Percentiles rank a stretch among this genome's conserved stretches.
phyloP scores from a whole-genome alignment of 2,329 filamentous ascomycete genomes.

The Cryphonectria naterciae region DNA sequence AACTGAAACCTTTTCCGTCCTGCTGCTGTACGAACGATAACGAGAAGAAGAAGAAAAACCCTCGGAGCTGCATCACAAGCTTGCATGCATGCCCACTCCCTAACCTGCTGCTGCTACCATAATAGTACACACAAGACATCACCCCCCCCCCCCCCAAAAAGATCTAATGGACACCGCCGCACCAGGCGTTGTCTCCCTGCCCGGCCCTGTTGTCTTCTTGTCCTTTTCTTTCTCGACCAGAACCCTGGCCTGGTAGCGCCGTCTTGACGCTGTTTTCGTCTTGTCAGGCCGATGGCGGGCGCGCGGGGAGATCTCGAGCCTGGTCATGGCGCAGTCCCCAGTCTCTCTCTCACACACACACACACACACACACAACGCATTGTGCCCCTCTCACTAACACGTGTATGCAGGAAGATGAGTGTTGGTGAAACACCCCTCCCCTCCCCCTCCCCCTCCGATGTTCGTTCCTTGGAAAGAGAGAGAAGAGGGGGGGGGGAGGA shows the following conservation, averaged over 20 bases:
- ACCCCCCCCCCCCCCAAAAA: too few relatives aligned
- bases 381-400: too few relatives aligned
- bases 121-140: background rate
- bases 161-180: background rate
- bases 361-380: background rate
- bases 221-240: too few relatives aligned
- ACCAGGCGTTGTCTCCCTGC: background rate
- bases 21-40: background rate
- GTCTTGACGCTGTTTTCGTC: background rate
- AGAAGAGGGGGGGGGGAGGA: background rate
- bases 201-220: too few relatives aligned
- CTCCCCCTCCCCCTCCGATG: too few relatives aligned
- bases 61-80: background rate
- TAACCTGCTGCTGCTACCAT: background rate
- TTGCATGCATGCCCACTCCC: background rate
- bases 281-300: slow-evolving; percentile 18
- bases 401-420: too few relatives aligned
- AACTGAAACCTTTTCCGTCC: background rate
- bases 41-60: too few relatives aligned
- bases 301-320: slow-evolving; percentile 19
- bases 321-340: background rate
- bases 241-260: slow-evolving; percentile 14
- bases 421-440: too few relatives aligned
- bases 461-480: too few relatives aligned
- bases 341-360: background rate